Evolutionary conservation across 2,329 filamentous ascomycete genomes (phyloP), one percentile per base, ranked within the genome.

Genomic region (Trichophaea hybrida): DNA sequence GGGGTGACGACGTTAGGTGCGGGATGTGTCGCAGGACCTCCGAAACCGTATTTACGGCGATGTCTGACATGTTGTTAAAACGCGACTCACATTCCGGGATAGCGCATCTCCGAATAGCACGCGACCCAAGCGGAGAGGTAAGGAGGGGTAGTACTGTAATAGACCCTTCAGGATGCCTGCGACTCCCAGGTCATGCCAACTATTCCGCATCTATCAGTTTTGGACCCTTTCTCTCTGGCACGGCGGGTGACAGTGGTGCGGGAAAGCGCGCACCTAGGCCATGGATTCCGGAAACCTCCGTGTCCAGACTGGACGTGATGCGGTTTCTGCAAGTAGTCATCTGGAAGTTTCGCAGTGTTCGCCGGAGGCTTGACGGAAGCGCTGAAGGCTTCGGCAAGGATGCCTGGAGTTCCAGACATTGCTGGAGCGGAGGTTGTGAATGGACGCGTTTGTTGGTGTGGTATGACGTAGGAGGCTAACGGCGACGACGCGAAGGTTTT

Each of bases 1-100:
- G 88, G 86, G 62, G 78, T 79, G 59, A 77, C 78, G 15, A 91
- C 80, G 2, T 80, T 74, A 8, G 93, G 81, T 0, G 82, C 82
- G 7, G 83, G 80, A 31, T 79, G 78, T 7, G 78, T 78, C 6
- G 82, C 83, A 54, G 54, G 43, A 50, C 55, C 59, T 12, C 51
- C 57, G 50, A 40, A 12, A 10, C 53, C 53, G 31, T 55, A 13
- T 32, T 40, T 43, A n/a, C 31, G 10, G 37, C 53, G 53, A 33
- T 55, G 58, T 55, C 44, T 64, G 61, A 24, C 57, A 54, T 48
- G 48, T 61, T 55, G 34, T 55, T 33, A 53, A 17, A 8, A 24
- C 8, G 12, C 44, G 17, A n/a, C 15, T 24, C 13, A 24, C 15
- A 24, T 3, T 49, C 44, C 10, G 10, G 44, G 10, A 24, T 13